A percentile compares a stretch with the other conserved stretches of the same genome.
Evolutionary conservation across 2,329 filamentous ascomycete genomes (phyloP).

Genomic region (Pseudogymnoascus sp.): DNA sequence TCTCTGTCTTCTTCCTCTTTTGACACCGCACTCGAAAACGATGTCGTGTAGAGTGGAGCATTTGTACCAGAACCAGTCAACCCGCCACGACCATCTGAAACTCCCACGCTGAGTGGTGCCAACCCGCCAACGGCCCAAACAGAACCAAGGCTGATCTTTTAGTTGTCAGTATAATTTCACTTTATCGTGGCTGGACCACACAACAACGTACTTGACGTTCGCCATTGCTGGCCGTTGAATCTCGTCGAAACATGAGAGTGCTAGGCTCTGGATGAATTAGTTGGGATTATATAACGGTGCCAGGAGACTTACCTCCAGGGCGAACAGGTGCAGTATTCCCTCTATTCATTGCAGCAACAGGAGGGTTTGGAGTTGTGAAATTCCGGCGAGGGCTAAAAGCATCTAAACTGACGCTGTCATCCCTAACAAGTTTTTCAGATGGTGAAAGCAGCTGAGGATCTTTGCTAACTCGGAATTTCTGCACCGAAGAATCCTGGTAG

Average conservation of each 20-base stretch:
- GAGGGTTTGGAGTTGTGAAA: constrained; percentile 19
- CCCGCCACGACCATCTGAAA: constrained; percentile 57
- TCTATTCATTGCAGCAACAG: neutral
- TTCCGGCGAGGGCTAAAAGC: constrained; percentile 42
- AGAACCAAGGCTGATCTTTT: constrained; percentile 57
- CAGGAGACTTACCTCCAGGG: constrained; percentile 17
- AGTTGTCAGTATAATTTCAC: neutral
- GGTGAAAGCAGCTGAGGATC: constrained; percentile 37
- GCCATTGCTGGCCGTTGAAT: constrained; percentile 20
- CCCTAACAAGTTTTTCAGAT: constrained; percentile 39
- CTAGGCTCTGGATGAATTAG: constrained; percentile 23
- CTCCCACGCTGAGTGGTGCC: constrained; percentile 46
- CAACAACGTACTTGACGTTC: constrained; percentile 26
- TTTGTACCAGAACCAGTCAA: constrained; percentile 64
- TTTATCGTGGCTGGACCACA: neutral
- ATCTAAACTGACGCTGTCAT: constrained; percentile 38
- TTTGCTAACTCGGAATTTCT: constrained; percentile 47
- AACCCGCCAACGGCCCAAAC: constrained; percentile 74
- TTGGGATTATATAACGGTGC: neutral
- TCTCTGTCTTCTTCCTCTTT: constrained; percentile 53
- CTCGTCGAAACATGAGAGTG: constrained; percentile 26
- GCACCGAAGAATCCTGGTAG: constrained; percentile 30
- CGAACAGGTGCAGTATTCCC: neutral
- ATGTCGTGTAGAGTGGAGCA: constrained; percentile 56
- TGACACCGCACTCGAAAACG: constrained; percentile 37